Conservation (phyloP, 2,329 filamentous ascomycete species). For the Pestalotiopsis sp. region DNA sequence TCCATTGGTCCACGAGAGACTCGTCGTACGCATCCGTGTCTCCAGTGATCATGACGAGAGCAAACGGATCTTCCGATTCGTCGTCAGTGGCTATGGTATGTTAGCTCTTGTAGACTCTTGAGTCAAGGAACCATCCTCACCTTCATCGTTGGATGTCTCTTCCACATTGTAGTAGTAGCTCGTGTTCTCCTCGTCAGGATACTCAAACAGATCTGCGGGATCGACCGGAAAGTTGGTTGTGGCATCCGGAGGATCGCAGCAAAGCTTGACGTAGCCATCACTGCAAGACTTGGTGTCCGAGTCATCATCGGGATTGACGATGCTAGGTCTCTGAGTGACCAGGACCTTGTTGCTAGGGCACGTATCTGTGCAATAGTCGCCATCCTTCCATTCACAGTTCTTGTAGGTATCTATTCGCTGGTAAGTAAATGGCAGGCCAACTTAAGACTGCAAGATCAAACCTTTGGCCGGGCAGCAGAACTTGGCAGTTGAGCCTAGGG, state of each 20-base stretch:
- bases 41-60: constrained; percentile 3
- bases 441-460: neutral
- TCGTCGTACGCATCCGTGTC: constrained; percentile 2
- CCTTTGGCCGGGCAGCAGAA: neutral
- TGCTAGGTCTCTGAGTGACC: neutral
- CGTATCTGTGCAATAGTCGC: neutral
- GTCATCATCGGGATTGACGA: neutral
- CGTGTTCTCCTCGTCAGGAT: neutral
- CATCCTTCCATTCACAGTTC: neutral
- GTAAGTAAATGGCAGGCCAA: neutral
- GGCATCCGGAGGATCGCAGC: neutral
- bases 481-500: neutral
- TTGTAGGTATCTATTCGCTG: neutral
- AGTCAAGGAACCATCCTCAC: neutral
- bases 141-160: neutral
- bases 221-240: neutral
- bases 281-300: neutral
- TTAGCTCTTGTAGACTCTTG: neutral
- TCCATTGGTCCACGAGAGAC: constrained; percentile 4
- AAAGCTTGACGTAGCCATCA: constrained; percentile 5
- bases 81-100: neutral
- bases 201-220: neutral
- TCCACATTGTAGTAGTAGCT: constrained; percentile 5
- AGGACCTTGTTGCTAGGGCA: neutral
- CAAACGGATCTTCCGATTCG: neutral